Evolutionary conservation across 257 asterid species (phyloP).

Genomic region (Ehretia macrophylla): DNA sequence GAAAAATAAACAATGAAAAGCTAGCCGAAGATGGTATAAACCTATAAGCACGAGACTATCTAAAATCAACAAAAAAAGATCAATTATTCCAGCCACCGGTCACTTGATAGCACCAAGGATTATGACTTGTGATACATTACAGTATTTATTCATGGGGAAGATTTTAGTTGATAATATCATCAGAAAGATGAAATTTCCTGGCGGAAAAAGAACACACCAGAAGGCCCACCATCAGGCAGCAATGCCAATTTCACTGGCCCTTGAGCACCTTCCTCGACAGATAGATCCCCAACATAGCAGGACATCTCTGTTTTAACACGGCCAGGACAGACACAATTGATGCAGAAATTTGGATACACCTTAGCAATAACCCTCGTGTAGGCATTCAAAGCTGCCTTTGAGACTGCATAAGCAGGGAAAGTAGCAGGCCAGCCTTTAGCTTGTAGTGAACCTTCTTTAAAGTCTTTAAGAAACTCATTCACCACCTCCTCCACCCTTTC

Average conservation of each 20-base stretch:
- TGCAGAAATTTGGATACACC: no score
- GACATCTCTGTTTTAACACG: conserved; percentile 20
- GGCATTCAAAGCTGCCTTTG: conserved; percentile 29
- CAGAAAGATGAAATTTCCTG: background rate
- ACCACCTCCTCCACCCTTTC: conserved; percentile 22
- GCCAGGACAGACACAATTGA: conserved; percentile 29
- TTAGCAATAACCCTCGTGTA: conserved; percentile 27
- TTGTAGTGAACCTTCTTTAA: conserved; percentile 14
- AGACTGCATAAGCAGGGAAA: conserved; percentile 24
- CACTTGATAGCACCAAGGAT: no score
- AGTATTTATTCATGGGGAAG: no score
- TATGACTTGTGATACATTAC: no score
- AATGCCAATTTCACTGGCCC: conserved; percentile 16
- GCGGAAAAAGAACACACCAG: conserved; percentile 17
- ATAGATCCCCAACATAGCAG: conserved; percentile 5
- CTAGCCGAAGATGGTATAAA: no score
- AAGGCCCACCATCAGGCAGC: no score
- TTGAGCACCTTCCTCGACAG: conserved; percentile 22
- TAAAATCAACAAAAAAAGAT: no score
- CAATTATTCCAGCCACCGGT: no score
- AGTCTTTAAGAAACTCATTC: no score
- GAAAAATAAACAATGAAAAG: no score
- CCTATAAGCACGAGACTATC: no score
- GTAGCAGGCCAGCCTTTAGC: conserved; percentile 26
- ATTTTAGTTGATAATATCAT: no score